Percentiles rank a stretch among this genome's conserved stretches.
Conservation (phyloP, 1,284 basidiomycete species). For the Ceratobasidium sp. region DNA sequence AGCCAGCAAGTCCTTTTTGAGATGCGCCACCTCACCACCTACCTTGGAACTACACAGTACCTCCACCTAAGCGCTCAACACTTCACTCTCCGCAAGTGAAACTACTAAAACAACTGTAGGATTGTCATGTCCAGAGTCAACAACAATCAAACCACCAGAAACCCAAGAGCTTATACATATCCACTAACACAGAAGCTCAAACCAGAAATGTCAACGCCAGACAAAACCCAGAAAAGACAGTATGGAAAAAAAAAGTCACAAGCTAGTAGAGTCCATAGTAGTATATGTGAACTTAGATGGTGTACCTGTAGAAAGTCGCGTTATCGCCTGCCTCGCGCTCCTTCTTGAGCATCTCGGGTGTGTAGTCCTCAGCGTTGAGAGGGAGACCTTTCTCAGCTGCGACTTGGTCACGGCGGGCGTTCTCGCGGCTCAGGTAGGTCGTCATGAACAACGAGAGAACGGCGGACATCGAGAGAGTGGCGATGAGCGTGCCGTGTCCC, state of each 20-base stretch:
- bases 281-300: slow-evolving; percentile 14
- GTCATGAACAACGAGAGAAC: slow-evolving; percentile 36
- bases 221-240: neutral
- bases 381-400: slow-evolving; percentile 17
- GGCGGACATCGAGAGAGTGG: slow-evolving; percentile 43
- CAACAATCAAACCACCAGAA: too few species aligned
- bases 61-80: too few species aligned
- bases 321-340: slow-evolving; percentile 35
- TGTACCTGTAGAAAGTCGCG: slow-evolving; percentile 35
- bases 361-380: slow-evolving; percentile 39
- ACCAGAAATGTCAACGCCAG: neutral
- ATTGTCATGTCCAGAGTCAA: too few species aligned
- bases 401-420: slow-evolving; percentile 44
- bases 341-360: slow-evolving; percentile 38
- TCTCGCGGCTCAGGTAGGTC: slow-evolving; percentile 34
- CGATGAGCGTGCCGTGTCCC: slow-evolving; percentile 44
- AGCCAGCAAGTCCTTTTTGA: too few species aligned
- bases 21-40: too few species aligned
- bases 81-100: too few species aligned
- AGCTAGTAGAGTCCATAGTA: too few species aligned
- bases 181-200: too few species aligned
- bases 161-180: too few species aligned
- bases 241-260: slow-evolving; percentile 3
- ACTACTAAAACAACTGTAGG: too few species aligned
- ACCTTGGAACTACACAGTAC: too few species aligned